Base-by-base conservation (phyloP, 225 moss, liverwort and hornwort genomes). In the Rhytidiadelphus loreus region DNA sequence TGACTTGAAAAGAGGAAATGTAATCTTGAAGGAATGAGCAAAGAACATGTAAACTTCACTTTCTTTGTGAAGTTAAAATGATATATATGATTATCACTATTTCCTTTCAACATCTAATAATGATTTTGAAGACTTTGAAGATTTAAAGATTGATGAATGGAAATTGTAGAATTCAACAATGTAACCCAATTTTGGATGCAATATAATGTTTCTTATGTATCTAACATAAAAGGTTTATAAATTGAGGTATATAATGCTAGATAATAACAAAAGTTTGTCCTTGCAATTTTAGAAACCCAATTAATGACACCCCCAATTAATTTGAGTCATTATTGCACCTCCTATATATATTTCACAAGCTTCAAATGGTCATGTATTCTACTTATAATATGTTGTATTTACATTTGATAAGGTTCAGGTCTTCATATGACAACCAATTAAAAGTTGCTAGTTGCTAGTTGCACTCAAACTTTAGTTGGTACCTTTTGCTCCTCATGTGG, bases 261-360 rank as follows among this genome's bases (percentile, higher is more conserved):
- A 1, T 35, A 13, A 1, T 33, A 8, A 76, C 1, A 6, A 33
- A 35, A 23, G 8, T 76, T 33, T 8, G 8, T 8, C 14, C 14
- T 52, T 13, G 21, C 0, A 0, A 7, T 21, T 35, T 8, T 13
- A 3, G 7, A 3, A 3, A 53, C 1, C 7, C 2, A 21, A 21
- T 50, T 4, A 10, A n/a, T n/a, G n/a, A n/a, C n/a, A n/a, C n/a
- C n/a, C 2, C 4, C 21, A 33, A 3, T 50, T 5, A 22, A 35
- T 76, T 52, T 8, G 23, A 9, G 8, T 1, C 33, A 76, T 23
- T 76, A 53, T 21, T 76, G 20, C 13, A 52, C 17, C 13, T 20
- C 7, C 0, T 29, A 17, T 18, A 46, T 18, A 18, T n/a, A n/a
- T 30, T 73, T 48, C 5, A 46, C 5, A 50, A 50, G 50, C 21